These are phyloP conservation scores for Ceratocystis smalleyi DNA, from an alignment of 2,329 filamentous ascomycete genomes.

Conservation along the genomic window DNA sequence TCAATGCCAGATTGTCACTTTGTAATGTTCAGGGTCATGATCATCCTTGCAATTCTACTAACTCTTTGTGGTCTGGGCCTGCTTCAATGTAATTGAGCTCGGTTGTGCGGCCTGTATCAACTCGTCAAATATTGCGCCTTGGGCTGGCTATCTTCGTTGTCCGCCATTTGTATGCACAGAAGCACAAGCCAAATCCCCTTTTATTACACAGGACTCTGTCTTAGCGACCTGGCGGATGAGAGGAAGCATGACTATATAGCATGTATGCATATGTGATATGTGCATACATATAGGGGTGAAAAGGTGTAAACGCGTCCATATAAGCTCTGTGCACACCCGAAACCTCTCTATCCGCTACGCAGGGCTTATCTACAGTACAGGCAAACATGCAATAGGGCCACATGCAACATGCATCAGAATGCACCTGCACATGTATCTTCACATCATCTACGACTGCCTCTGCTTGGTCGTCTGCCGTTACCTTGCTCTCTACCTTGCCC, in stretches of 20 bases:
- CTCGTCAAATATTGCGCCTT: background rate
- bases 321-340: background rate
- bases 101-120: background rate
- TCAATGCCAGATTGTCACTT: background rate
- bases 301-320: background rate
- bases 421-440: background rate
- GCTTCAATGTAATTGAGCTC: background rate
- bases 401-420: background rate
- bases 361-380: background rate
- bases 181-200: background rate
- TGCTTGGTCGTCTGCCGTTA: background rate
- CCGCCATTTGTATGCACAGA: background rate
- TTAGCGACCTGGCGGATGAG: background rate
- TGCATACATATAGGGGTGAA: background rate
- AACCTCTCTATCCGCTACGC: background rate
- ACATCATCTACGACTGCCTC: background rate
- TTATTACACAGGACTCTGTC: background rate
- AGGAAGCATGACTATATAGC: background rate
- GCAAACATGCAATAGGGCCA: background rate
- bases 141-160: background rate
- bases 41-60: slow-evolving; percentile 8
- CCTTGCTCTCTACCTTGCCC: background rate
- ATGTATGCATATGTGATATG: background rate
- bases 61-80: background rate
- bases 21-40: background rate